These are phyloP conservation scores for Jasminum sambac DNA, from an alignment of 257 asterid genomes.

Conservation along the genomic window DNA sequence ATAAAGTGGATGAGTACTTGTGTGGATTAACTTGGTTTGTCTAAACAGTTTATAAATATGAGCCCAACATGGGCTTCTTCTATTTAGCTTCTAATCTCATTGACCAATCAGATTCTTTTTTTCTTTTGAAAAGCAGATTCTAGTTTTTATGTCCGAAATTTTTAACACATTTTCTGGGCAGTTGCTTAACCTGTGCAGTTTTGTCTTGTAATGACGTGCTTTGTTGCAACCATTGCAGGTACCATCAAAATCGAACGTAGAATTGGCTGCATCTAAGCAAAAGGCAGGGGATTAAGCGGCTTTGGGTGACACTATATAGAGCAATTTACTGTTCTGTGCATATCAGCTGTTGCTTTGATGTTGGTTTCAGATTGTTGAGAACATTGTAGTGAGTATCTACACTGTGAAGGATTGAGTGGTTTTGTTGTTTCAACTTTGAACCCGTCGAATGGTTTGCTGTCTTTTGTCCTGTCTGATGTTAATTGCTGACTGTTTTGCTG, in stretches of 20 bases:
- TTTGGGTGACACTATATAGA: not conserved
- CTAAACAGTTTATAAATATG: no score
- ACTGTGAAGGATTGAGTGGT: not conserved
- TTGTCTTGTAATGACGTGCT: not conserved
- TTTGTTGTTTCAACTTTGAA: not conserved
- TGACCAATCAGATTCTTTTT: no score
- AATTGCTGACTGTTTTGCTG: not conserved
- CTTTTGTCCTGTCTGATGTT: not conserved
- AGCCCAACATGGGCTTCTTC: not conserved
- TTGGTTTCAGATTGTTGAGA: not conserved
- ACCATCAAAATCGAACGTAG: slow-evolving; percentile 30
- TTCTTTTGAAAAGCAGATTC: not conserved
- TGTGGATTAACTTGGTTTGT: no score
- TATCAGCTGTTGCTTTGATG: not conserved
- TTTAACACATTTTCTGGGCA: not conserved
- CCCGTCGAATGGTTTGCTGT: not conserved
- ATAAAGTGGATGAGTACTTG: no score
- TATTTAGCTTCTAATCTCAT: not conserved
- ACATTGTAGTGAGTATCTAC: not conserved
- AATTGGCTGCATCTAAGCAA: slow-evolving; percentile 8
- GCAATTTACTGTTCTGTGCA: not conserved
- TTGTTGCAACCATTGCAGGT: slow-evolving; percentile 30
- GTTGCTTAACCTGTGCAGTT: not conserved
- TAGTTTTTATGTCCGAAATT: not conserved
- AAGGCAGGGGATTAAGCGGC: slow-evolving; percentile 3